Conservation (phyloP, 176 grass and related monocot genomes). For the Raddia guianensis region DNA sequence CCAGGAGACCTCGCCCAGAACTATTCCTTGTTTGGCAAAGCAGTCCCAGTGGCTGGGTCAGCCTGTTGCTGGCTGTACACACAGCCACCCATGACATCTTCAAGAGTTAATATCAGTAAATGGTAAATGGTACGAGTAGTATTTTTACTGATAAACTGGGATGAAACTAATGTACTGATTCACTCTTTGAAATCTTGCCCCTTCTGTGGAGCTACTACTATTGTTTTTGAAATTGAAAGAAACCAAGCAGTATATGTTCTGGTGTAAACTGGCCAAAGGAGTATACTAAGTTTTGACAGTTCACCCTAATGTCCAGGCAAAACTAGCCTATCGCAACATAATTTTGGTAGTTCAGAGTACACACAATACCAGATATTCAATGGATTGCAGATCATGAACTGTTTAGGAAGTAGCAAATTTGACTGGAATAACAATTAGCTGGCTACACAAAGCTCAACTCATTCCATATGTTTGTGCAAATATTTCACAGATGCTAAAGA, state of each 20-base stretch:
- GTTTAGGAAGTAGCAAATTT: background rate
- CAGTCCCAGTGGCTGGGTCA: no score
- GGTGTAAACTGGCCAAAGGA: background rate
- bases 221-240: background rate
- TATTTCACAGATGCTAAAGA: background rate
- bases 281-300: background rate
- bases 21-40: no score
- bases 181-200: background rate
- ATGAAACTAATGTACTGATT: background rate
- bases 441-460: background rate
- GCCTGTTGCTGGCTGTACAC: no score
- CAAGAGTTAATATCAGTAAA: background rate
- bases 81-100: background rate
- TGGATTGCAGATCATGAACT: background rate
- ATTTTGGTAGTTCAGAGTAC: background rate
- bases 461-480: background rate
- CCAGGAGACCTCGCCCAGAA: no score
- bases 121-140: background rate
- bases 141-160: background rate
- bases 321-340: background rate
- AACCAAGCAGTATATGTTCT: background rate
- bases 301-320: background rate
- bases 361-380: constrained; percentile 1
- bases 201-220: background rate
- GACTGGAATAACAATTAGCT: background rate